These are phyloP conservation scores for Phytophthora meadii DNA, from an alignment of 352 stramenopile species.

Conservation along the genomic window DNA sequence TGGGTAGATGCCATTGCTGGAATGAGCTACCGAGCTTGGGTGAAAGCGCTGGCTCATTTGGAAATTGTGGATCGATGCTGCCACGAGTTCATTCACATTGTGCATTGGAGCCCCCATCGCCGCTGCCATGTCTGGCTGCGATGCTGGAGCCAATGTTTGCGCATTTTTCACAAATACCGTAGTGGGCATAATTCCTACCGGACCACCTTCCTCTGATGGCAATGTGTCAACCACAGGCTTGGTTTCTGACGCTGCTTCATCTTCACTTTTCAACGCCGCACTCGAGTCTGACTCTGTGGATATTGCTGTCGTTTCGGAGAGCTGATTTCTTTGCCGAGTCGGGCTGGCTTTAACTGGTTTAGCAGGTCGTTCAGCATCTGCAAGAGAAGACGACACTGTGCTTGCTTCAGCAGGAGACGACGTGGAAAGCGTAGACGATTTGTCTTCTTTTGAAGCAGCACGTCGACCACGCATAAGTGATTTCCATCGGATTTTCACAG, in stretches of 20 bases:
- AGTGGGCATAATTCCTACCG: constrained; percentile 21
- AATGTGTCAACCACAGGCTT: constrained; percentile 10
- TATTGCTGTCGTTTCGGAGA: constrained; percentile 22
- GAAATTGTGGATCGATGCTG: constrained; percentile 79
- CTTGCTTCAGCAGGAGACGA: constrained; percentile 20
- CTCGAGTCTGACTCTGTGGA: constrained; percentile 8
- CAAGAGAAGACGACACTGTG: constrained; percentile 15
- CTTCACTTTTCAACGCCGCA: constrained; percentile 28
- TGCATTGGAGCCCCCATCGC: constrained; percentile 37
- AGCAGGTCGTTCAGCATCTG: constrained; percentile 31
- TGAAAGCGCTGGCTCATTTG: constrained; percentile 72
- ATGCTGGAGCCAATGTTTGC: constrained; percentile 23
- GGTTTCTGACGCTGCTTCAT: constrained; percentile 25
- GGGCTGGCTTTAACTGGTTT: constrained; percentile 53
- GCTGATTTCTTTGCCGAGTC: constrained; percentile 45
- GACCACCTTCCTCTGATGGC: constrained; percentile 10
- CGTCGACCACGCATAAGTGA: constrained; percentile 85
- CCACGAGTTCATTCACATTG: constrained; percentile 73
- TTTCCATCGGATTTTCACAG: constrained; percentile 95
- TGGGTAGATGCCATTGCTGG: constrained; percentile 35
- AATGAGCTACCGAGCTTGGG: constrained; percentile 31
- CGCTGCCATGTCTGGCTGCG: constrained; percentile 30
- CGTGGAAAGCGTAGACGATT: constrained; percentile 29
- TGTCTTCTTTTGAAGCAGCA: constrained; percentile 75
- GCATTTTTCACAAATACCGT: constrained; percentile 39